phyloP scores from a whole-genome alignment of 148 eudicot species.

The Suaeda aralocaspica region DNA sequence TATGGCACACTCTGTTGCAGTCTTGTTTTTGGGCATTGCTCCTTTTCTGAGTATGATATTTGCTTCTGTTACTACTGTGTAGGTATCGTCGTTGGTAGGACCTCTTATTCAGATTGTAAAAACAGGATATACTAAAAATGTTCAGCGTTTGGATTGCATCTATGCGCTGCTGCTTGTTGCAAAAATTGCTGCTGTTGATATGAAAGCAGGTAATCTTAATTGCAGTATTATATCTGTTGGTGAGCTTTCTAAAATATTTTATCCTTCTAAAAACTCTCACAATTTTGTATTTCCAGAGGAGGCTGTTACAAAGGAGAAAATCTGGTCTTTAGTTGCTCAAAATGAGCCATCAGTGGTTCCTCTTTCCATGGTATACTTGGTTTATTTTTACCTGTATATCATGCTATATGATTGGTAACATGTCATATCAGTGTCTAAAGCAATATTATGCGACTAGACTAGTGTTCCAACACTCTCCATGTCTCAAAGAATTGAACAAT shows the following conservation, averaged over 20 bases:
- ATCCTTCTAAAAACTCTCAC: not conserved
- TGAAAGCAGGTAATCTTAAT: constrained; percentile 65
- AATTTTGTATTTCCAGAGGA: constrained; percentile 52
- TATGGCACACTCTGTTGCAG: not conserved
- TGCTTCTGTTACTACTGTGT: constrained; percentile 4
- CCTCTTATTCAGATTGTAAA: constrained; percentile 79
- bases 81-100: constrained; percentile 70
- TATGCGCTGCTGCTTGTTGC: constrained; percentile 72
- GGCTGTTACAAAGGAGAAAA: constrained; percentile 65
- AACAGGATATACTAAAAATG: constrained; percentile 82
- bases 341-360: constrained; percentile 85
- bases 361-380: constrained; percentile 54
- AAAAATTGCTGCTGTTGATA: constrained; percentile 79
- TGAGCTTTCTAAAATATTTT: not conserved
- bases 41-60: not conserved
- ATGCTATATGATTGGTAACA: not conserved
- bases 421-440: too few species aligned
- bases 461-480: too few species aligned
- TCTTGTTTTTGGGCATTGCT: not conserved
- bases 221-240: not conserved
- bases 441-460: too few species aligned
- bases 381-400: constrained; percentile 1
- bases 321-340: constrained; percentile 78
- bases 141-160: constrained; percentile 89
- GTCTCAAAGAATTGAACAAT: too few species aligned